Conservation (phyloP, 371 early-diverging fungal species). For the Chytridium lagenaria region DNA sequence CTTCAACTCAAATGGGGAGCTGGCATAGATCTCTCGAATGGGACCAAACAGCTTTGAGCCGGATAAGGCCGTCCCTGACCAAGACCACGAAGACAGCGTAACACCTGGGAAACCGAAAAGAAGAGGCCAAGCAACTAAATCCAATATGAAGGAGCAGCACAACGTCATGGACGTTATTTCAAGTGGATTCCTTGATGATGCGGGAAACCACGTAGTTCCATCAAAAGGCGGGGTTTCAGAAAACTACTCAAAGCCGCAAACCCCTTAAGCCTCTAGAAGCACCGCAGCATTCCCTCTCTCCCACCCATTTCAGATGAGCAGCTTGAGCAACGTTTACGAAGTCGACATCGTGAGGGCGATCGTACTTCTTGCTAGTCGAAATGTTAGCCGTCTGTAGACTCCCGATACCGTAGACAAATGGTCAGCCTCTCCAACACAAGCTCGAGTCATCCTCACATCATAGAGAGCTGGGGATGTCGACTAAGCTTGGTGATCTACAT, state of each 20-base stretch:
- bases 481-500: neutral
- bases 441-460: neutral
- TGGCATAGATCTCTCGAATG: neutral
- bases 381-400: constrained; percentile 12
- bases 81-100: neutral
- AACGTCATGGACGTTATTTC: no score
- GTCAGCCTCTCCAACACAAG: constrained; percentile 12
- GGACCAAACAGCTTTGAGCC: neutral
- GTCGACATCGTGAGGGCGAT: neutral
- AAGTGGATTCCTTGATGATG: no score
- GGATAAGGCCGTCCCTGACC: neutral
- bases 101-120: neutral
- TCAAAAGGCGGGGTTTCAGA: neutral
- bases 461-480: no score
- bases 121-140: no score
- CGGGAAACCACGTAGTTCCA: no score
- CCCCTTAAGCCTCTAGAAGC: neutral
- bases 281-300: neutral
- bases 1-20: constrained; percentile 1
- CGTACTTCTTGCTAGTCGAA: neutral
- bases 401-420: constrained; percentile 7
- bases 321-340: neutral
- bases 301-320: no score
- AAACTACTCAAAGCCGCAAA: neutral
- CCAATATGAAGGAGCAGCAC: no score